Base-by-base conservation (phyloP, 2,329 filamentous ascomycete genomes). In the Corynespora cassiicola region DNA sequence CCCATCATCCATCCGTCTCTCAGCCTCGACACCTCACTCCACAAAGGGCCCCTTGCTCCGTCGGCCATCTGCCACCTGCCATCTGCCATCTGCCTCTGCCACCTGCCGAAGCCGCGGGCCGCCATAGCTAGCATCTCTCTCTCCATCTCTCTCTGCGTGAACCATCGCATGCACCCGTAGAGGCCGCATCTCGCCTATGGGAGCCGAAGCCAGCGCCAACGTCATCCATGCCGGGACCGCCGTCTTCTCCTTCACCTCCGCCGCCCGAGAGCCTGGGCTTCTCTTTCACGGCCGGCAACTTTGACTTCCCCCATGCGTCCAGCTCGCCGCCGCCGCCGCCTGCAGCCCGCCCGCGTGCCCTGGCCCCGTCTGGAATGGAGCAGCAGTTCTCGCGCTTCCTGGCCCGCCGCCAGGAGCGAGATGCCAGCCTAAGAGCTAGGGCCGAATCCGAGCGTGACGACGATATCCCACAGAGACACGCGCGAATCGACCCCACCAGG, bases 291-390 rank as follows among this genome's bases (percentile, higher is more conserved):
- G 61, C 62, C 22, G 70, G 68, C 45, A 63, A 60, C 51, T 74
- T 74, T 56, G 74, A 76, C 56, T 68, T 68, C 36, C 73, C 74
- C 15, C 69, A 71, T 28, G 72, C 73, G 26, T 65, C 61, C n/a
- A 42, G 57, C 6, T 61, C 63, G 5, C 45, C 54, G 6, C 21
- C 45, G 7, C 21, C 54, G 30, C 52, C 39, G 7, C 36, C 33
- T 9, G 16, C 43, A n/a, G 18, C 42, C 15, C 43, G 45, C 24
- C 31, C 46, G 12, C 28, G 31, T 7, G 26, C 17, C 11, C 24
- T 40, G 3, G 28, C 24, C 22, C 20, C 39, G 14, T 4, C 33
- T 5, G 14, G 26, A 12, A 17, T 21, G 24, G 39, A 37, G 12
- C 29, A 33, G 22, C n/a, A n/a, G n/a, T 32, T 39, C 7, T 22